Base-by-base conservation (phyloP, 768 basidiomycete species). In the Rhodocollybia butyracea region DNA sequence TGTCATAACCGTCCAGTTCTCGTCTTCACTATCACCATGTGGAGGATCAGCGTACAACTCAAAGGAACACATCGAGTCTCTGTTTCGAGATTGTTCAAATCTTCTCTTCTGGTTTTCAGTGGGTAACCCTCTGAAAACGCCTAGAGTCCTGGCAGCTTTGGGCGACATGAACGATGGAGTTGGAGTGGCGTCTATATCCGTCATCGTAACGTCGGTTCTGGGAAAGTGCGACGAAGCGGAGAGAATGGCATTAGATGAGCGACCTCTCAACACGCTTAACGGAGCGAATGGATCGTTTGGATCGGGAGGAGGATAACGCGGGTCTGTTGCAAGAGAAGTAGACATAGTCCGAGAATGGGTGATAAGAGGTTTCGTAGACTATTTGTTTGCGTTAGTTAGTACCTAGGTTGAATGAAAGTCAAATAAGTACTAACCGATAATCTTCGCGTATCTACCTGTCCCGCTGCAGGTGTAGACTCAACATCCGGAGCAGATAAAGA, bases 221-320 rank as follows among this genome's bases (percentile, higher is more conserved):
- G 24, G 24, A 39, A 30, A 26, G 41, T 17, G 8, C 12, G 29
- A 39, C n/a, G 54, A 19, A 68, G 62, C 19, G 15, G 36, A 21
- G 36, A 51, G 43, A 64, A 50, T 21, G 1, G 48, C 22, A 24
- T 34, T 50, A 24, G 48, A 22, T 1, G 48, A 50, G 5, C 34
- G 79, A 57, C 76, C 79, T 47, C 88, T 81, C 26, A 89, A 74
- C 24, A 82, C 81, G 63, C 81, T 79, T 40, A 89, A 79, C 0
- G 88, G 81, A 5, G 83, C 86, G 59, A 88, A 88, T 1, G 88
- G 88, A 65, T 89, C 86, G 17, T 63, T 64, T 21, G 85, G 86
- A 68, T 89, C 88, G 29, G 86, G 85, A 2, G 73, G 68, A 4
- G 88, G 88, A 65, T 88, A 89, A 38, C 81, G 74, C 13, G 15